phyloP scores from a whole-genome alignment of 352 stramenopile genomes.

The Phytophthora macrochlamydospora region DNA sequence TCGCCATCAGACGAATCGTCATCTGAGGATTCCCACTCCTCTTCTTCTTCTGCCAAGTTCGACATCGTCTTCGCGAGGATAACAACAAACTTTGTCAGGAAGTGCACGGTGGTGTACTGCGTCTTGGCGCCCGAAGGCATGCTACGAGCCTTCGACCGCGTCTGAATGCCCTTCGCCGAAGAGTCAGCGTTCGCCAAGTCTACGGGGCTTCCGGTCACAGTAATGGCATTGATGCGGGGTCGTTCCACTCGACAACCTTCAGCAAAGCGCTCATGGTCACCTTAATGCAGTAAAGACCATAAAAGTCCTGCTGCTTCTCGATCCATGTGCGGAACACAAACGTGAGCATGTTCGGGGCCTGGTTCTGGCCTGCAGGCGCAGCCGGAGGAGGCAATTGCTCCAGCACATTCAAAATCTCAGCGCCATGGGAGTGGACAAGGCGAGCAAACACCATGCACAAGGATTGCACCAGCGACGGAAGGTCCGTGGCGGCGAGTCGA shows the following conservation, averaged over 20 bases:
- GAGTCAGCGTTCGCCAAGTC: constrained; percentile 19
- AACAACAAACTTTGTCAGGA: constrained; percentile 78
- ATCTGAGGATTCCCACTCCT: constrained; percentile 78
- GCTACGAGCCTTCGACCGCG: constrained; percentile 60
- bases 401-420: constrained; percentile 69
- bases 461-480: constrained; percentile 80
- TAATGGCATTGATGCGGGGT: constrained; percentile 68
- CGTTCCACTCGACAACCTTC: constrained; percentile 78
- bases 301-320: constrained; percentile 85
- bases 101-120: constrained; percentile 70
- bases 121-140: constrained; percentile 33
- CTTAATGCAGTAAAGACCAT: constrained; percentile 85
- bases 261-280: constrained; percentile 80
- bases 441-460: constrained; percentile 86
- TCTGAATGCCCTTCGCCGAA: constrained; percentile 42
- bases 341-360: constrained; percentile 62
- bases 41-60: constrained; percentile 75
- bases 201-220: constrained; percentile 60
- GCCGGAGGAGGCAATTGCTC: constrained; percentile 64
- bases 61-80: constrained; percentile 75
- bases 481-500: constrained; percentile 65
- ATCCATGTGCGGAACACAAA: constrained; percentile 88
- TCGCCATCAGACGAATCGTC: constrained; percentile 75
- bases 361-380: constrained; percentile 11
- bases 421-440: constrained; percentile 75